Percentiles rank a stretch among this genome's conserved stretches.
Evolutionary conservation across 371 early-diverging fungal genomes (phyloP).

Genomic region (Lichtheimia corymbifera): DNA sequence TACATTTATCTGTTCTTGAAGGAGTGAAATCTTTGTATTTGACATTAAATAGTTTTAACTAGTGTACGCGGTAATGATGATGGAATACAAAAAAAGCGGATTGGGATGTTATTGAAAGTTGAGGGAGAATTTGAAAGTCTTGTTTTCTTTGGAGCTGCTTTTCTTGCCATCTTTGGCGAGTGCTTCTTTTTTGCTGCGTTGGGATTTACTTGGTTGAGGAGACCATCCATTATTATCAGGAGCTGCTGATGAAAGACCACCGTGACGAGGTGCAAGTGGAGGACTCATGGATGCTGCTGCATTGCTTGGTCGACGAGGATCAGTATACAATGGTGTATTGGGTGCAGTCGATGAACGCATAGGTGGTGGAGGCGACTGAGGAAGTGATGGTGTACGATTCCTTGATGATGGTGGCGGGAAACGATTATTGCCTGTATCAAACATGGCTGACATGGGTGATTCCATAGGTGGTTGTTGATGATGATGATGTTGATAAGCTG

Average conservation of each 20-base stretch:
- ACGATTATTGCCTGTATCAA: conserved; percentile 1
- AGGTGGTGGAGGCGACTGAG: not conserved
- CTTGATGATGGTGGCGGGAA: conserved; percentile 1
- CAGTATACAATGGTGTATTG: too few species aligned
- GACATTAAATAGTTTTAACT: too few species aligned
- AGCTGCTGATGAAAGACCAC: not conserved
- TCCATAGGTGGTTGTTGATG: not conserved
- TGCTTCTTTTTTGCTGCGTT: conserved; percentile 19
- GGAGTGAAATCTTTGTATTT: too few species aligned
- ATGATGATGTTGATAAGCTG: not conserved
- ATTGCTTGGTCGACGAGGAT: too few species aligned
- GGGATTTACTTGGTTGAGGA: conserved; percentile 6
- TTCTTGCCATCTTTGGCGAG: conserved; percentile 17
- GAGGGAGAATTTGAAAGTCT: conserved; percentile 39
- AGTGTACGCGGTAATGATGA: too few species aligned
- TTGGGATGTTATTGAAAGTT: conserved; percentile 9
- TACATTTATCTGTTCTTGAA: too few species aligned
- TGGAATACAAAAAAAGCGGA: too few species aligned
- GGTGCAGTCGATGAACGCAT: too few species aligned
- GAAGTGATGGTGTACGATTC: conserved; percentile 4
- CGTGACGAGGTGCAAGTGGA: conserved; percentile 11
- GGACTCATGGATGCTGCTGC: conserved; percentile 6
- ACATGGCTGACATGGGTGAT: conserved; percentile 5
- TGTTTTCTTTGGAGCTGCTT: conserved; percentile 29
- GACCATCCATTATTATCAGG: conserved; percentile 3